Evolutionary conservation across 2,329 filamentous ascomycete genomes (phyloP), one percentile per base, ranked within the genome.

Genomic region (Clarireedia hainanense): DNA sequence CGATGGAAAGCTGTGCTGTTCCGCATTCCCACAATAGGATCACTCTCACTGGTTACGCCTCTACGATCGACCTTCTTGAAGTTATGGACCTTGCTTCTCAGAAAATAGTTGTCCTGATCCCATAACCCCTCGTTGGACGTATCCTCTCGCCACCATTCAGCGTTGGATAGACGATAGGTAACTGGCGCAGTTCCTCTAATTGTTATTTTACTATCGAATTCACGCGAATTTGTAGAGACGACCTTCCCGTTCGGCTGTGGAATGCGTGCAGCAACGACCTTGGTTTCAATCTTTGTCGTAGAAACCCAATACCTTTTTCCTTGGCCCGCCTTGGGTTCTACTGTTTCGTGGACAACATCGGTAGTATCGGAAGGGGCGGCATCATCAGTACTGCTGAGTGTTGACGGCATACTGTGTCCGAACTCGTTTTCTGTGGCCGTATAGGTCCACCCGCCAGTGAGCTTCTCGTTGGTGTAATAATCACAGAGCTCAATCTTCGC

Each of bases 101-200:
- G 43, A 5, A 15, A 53, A 20, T 53, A 53, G 9, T 53, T 53
- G 12, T 53, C 43, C 43, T 53, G 51, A n/a, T 47, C 51, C 30
- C 42, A 47, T 1, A 23, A 42, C 4, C 20, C 27, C 2, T 43
- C 51, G 2, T 6, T 6, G 24, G 9, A 30, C 2, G 42, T 53
- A 40, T 53, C 43, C 12, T 36, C 42, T 53, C 43, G 27, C 23
- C 20, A 14, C 30, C 30, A 53, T 6, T 47, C 20, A 2, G 23
- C 7, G 24, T 53, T 53, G 9, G 15, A 4, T n/a, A 39, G 20
- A 2, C 23, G 12, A 27, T 53, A 53, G 2, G 14, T 14, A 10
- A 53, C 37, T n/a, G 17, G 30, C 9, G 15, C 9, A 15, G 7
- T n/a, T 17, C 42, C 34, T 5, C 51, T 37, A 30, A 53, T 24